Percentiles rank a stretch among this genome's conserved stretches.
phyloP scores from a whole-genome alignment of 768 basidiomycete species.

The Amanita rimosa region DNA sequence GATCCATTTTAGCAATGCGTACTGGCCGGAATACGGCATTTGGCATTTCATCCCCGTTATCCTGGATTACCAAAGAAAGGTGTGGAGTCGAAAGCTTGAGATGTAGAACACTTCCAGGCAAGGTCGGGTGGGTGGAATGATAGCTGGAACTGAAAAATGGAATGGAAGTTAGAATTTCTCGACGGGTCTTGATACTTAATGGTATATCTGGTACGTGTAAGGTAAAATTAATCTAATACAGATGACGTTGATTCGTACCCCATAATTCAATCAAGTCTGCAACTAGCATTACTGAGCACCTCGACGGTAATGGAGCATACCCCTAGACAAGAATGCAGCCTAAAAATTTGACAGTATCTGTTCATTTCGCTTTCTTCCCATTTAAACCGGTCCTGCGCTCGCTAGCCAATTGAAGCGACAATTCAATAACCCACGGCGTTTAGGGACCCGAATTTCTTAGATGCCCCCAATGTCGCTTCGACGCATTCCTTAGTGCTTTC shows the following conservation, averaged over 20 bases:
- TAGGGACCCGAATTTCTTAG: no score
- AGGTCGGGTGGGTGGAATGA: not conserved
- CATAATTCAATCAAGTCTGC: not conserved
- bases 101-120: not conserved
- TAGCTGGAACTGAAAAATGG: not conserved
- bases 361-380: not conserved
- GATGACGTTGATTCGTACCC: not conserved
- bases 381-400: not conserved
- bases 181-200: no score
- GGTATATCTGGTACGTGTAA: not conserved
- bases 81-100: conserved; percentile 28
- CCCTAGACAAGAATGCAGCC: not conserved
- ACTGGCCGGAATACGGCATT: conserved; percentile 92
- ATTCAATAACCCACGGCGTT: no score
- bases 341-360: not conserved
- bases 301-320: not conserved
- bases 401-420: not conserved
- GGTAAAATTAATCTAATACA: not conserved
- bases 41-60: conserved; percentile 81
- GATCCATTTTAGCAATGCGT: conserved; percentile 72
- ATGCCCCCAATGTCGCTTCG: no score
- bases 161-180: not conserved
- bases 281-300: not conserved
- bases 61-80: conserved; percentile 76
- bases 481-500: not conserved